Evolutionary conservation across 352 stramenopile genomes (phyloP), one percentile per base, ranked within the genome.

Genomic region (Phytophthora foliorum): DNA sequence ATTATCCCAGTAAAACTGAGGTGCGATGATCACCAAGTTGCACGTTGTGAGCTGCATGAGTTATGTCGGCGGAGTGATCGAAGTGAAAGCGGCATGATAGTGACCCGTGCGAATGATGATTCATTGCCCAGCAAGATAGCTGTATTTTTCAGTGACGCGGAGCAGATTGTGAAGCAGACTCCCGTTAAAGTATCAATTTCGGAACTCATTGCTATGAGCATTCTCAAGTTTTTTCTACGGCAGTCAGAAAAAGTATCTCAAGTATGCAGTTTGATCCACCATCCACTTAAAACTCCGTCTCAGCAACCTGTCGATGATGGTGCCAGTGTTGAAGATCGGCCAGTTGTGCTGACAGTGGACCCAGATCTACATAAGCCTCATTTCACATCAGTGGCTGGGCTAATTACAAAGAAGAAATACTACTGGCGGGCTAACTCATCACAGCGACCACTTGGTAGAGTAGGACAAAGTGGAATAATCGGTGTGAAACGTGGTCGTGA

Each of bases 381-480:
- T 31, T 39, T 84, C 5, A 58, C 82, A 2, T 76, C 75, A 10
- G 19, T 88, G 2, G 25, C 76, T 50, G 77, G 80, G 21, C 21
- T 81, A 16, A 63, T 88, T 6, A 60, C 42, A 0, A 75, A 72
- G 32, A 83, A 74, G 29, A 78, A 55, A 22, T 80, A 65, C 21
- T 72, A 73, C 48, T 81, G 75, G 75, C 42, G 38, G 22, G 46
- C 29, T n/a, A 55, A 44, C 13, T 9, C 22, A 11, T 42, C 55
- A 44, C 39, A 74, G 6, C 48, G 64, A 34, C 24, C n/a, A 41
- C 25, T 21, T 48, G 38, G n/a, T 19, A 38, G 13, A 6, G 9
- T 29, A 13, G 38, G 8, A 34, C 45, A 69, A 10, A 55, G 49
- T 45, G 22, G 34, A 53, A 63, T 19, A 16, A 36, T 65, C 29